These are phyloP conservation scores for Rhizopogon salebrosus DNA, from an alignment of 768 basidiomycete species.

Conservation along the genomic window DNA sequence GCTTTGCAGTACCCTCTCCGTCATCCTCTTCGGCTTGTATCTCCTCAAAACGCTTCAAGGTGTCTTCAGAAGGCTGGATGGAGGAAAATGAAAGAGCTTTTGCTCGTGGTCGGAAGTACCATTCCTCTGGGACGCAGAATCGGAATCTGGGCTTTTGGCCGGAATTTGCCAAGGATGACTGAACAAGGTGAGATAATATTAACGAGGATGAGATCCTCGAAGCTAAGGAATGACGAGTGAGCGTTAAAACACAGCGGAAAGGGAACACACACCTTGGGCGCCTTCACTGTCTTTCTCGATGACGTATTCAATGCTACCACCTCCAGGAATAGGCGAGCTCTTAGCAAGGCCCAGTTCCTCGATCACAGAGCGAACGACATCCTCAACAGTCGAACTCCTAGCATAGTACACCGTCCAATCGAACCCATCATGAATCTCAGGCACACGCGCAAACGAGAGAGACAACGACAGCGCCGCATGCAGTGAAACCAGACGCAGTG, in stretches of 20 bases:
- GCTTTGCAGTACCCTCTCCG: conserved; percentile 62
- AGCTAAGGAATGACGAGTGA: conserved; percentile 28
- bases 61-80: conserved; percentile 51
- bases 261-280: conserved; percentile 43
- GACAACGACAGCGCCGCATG: conserved; percentile 53
- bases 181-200: conserved; percentile 37
- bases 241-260: neutral
- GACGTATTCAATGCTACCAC: conserved; percentile 65
- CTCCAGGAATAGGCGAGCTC: conserved; percentile 60
- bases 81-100: conserved; percentile 44
- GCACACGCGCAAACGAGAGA: conserved; percentile 60
- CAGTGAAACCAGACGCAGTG: conserved; percentile 66
- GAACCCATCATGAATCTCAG: conserved; percentile 74
- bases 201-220: conserved; percentile 41
- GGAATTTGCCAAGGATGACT: conserved; percentile 36
- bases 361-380: conserved; percentile 45
- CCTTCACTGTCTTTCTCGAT: conserved; percentile 45
- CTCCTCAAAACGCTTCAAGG: conserved; percentile 40
- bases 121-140: conserved; percentile 74
- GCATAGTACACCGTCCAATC: conserved; percentile 63
- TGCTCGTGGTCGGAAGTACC: conserved; percentile 61
- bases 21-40: conserved; percentile 39
- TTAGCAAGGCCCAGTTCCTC: conserved; percentile 70
- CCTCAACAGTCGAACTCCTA: conserved; percentile 46
- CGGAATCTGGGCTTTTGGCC: conserved; percentile 44